Evolutionary conservation across 2,329 filamentous ascomycete species (phyloP).

Genomic region (Dactylellina haptotyla): DNA sequence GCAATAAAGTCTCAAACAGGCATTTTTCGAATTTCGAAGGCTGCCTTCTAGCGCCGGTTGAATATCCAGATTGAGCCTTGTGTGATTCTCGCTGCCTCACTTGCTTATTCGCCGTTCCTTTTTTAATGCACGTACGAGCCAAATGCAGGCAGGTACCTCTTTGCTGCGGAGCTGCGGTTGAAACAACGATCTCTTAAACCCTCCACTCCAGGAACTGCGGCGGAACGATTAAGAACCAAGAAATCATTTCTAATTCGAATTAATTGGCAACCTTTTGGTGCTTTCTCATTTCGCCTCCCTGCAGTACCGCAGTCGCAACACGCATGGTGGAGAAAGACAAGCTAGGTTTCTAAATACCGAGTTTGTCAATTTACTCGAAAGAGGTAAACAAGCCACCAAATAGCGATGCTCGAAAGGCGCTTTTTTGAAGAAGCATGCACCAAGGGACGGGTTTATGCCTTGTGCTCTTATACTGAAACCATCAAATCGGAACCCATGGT

Average conservation of each 20-base stretch:
- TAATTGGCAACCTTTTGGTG: too few relatives aligned
- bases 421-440: too few relatives aligned
- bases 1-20: not conserved
- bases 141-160: too few relatives aligned
- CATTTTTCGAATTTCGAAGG: conserved; percentile 2
- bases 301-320: not conserved
- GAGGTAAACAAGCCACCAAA: conserved; percentile 3
- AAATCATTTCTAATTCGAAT: too few relatives aligned
- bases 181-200: not conserved
- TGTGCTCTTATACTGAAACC: not conserved
- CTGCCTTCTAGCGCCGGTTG: conserved; percentile 14
- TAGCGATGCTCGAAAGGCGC: not conserved
- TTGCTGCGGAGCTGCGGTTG: conserved; percentile 22
- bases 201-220: too few relatives aligned
- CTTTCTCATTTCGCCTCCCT: not conserved
- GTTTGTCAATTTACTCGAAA: not conserved
- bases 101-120: conserved; percentile 1
- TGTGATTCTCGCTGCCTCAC: not conserved
- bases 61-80: conserved; percentile 1
- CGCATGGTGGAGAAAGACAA: too few relatives aligned
- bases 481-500: not conserved
- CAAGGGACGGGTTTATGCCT: not conserved
- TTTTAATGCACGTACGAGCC: too few relatives aligned
- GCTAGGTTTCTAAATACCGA: too few relatives aligned
- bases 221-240: too few relatives aligned